Base-by-base conservation (phyloP, 768 basidiomycete genomes). In the Leccinum broughii region DNA sequence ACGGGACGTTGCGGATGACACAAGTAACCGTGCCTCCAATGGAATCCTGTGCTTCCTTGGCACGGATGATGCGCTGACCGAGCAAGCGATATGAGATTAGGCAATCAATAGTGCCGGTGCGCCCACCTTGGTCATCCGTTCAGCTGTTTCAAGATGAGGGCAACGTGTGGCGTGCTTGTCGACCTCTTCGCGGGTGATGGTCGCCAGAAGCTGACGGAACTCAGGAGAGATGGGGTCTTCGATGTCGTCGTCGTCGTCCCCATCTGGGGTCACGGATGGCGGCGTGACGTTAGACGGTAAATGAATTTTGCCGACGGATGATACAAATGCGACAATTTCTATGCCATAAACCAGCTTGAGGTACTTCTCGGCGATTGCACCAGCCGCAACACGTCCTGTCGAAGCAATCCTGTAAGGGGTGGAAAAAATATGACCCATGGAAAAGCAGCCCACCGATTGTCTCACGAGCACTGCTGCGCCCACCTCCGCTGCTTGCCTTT, bases 1-100 rank as follows among this genome's bases (percentile, higher is more conserved):
- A 77, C 51, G 97, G 97, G 2, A 89, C 86, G 58, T 88, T 87
- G 49, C 96, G 90, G 66, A 99, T 91, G 41, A 98, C 92, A 72
- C 97, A 98, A 58, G 94, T 98, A 56, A 98, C 86, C 3, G 93
- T 96, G n/a, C 97, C 97, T 54, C 97, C 97, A 63, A 99, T 95
- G 3, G 96, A 98, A 78, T 99, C 97, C 57, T 85, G 78, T 2
- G 85, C 82, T 20, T 93, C 88, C 75, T 98, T 98, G 37, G 97
- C 94, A 56, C 91, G 89, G 65, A 97, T 81, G 73, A 99, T 98
- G 64, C 94, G 89, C 95, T 97, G 66, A 8, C 54, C 58, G 51
- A 54, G 59, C 32, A 55, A 57, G 30, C 65, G 44, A 60, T 37
- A 54, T 58, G 30, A 64, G 57, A 55, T 37, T 68, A 72, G 64